These are phyloP conservation scores for Phaeophleospora eucalypticola DNA, from an alignment of 2,329 filamentous ascomycete species.

Conservation along the genomic window DNA sequence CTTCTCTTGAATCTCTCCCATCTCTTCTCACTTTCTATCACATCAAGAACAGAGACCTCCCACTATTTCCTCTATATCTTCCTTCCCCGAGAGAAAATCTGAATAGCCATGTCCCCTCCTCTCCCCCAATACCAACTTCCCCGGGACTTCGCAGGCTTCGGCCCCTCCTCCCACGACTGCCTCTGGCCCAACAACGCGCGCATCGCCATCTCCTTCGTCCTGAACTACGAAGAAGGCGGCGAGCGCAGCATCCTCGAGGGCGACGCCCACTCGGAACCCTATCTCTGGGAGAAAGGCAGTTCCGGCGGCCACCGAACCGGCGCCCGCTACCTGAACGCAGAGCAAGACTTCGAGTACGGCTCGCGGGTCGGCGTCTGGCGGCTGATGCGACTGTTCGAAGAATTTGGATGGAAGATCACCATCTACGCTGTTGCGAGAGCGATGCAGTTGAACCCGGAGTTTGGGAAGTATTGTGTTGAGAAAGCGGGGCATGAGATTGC, in stretches of 20 bases:
- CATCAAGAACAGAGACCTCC: too few species aligned
- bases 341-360: conserved; percentile 43
- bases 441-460: conserved; percentile 40
- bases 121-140: conserved; percentile 31
- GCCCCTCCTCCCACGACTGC: conserved; percentile 22
- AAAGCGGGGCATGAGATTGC: conserved; percentile 40
- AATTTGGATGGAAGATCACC: conserved; percentile 42
- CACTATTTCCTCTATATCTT: too few species aligned
- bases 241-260: conserved; percentile 39
- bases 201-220: conserved; percentile 42
- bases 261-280: conserved; percentile 38
- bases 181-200: conserved; percentile 42
- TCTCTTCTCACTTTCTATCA: too few species aligned
- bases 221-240: conserved; percentile 45
- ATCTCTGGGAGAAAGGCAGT: conserved; percentile 37
- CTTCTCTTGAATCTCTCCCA: too few species aligned
- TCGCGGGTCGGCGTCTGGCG: conserved; percentile 38
- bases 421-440: conserved; percentile 41
- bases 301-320: conserved; percentile 22
- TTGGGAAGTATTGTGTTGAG: conserved; percentile 38
- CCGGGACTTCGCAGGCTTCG: conserved; percentile 35
- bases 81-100: not conserved
- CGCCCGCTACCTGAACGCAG: conserved; percentile 43
- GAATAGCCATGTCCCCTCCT: not conserved
- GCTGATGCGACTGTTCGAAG: conserved; percentile 40